A percentile compares a stretch with the other conserved stretches of the same genome.
Evolutionary conservation across 495 filamentous ascomycete species (phyloP).

Genomic region (Trichocladium antarcticum): DNA sequence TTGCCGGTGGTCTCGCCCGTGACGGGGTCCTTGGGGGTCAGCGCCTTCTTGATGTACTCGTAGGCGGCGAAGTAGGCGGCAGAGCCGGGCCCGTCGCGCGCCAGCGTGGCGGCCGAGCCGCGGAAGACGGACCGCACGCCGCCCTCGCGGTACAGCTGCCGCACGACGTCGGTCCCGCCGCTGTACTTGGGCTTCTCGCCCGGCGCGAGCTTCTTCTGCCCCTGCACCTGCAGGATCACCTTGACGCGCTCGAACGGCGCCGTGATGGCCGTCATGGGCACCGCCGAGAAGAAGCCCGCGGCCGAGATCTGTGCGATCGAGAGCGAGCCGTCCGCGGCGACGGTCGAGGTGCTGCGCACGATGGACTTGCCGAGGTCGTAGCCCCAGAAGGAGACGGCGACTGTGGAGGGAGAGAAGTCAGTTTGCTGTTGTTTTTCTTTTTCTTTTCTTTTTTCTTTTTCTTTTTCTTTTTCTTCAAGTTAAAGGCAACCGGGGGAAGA

Average conservation of each 20-base stretch:
- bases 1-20: slow-evolving; percentile 59
- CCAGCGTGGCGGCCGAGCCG: slow-evolving; percentile 80
- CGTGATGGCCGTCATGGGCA: slow-evolving; percentile 96
- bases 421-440: slow-evolving; percentile 1
- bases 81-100: slow-evolving; percentile 81
- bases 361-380: slow-evolving; percentile 91
- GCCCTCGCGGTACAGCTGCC: slow-evolving; percentile 86
- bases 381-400: slow-evolving; percentile 98
- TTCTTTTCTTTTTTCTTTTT: no score
- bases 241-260: slow-evolving; percentile 98
- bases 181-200: slow-evolving; percentile 90
- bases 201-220: slow-evolving; percentile 71
- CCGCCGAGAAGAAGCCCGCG: slow-evolving; percentile 94
- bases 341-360: slow-evolving; percentile 55
- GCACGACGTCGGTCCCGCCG: slow-evolving; percentile 84
- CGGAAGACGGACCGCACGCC: slow-evolving; percentile 86
- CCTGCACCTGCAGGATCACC: slow-evolving; percentile 94
- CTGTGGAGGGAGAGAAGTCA: slow-evolving; percentile 31
- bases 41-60: slow-evolving; percentile 76
- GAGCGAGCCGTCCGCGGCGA: slow-evolving; percentile 53
- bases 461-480: no score
- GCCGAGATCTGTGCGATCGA: slow-evolving; percentile 79
- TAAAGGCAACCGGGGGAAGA: neutral
- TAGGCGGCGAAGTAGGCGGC: slow-evolving; percentile 97
- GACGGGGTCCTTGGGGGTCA: slow-evolving; percentile 77